A percentile compares a stretch with the other conserved stretches of the same genome.
These are phyloP conservation scores for Geotrichum aggregatum DNA, from an alignment of 1,139 yeast species.

Conservation along the genomic window DNA sequence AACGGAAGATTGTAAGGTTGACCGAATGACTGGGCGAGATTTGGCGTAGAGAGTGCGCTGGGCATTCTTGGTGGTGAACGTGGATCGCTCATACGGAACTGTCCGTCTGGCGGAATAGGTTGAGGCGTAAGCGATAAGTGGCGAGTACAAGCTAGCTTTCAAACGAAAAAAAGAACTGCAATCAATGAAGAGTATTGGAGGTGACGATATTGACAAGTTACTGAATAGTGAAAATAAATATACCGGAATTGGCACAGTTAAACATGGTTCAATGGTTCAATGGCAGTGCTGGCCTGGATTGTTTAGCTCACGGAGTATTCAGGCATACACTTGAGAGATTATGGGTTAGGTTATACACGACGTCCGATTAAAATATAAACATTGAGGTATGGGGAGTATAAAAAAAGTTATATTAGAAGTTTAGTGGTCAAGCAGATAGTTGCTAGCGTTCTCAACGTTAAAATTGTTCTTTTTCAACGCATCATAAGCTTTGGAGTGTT, in stretches of 20 bases:
- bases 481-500: constrained; percentile 54
- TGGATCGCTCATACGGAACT: constrained; percentile 5
- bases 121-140: no score
- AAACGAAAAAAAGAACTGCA: no score
- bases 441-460: constrained; percentile 81
- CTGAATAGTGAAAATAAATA: no score
- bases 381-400: neutral
- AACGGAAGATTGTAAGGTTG: no score
- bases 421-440: constrained; percentile 68
- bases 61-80: neutral
- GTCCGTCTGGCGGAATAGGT: no score
- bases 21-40: neutral
- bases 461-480: constrained; percentile 70
- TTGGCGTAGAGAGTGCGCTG: neutral
- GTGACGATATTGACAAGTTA: no score
- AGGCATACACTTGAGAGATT: no score
- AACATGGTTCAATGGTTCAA: no score
- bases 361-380: neutral
- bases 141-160: no score
- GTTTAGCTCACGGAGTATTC: neutral
- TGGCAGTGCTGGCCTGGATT: no score
- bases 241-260: no score
- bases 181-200: no score
- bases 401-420: neutral
- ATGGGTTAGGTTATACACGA: constrained; percentile 1